Evolutionary conservation across 306 rosid genomes (phyloP), one percentile per base, ranked within the genome.

Genomic region (Pyrus bretschneideri): DNA sequence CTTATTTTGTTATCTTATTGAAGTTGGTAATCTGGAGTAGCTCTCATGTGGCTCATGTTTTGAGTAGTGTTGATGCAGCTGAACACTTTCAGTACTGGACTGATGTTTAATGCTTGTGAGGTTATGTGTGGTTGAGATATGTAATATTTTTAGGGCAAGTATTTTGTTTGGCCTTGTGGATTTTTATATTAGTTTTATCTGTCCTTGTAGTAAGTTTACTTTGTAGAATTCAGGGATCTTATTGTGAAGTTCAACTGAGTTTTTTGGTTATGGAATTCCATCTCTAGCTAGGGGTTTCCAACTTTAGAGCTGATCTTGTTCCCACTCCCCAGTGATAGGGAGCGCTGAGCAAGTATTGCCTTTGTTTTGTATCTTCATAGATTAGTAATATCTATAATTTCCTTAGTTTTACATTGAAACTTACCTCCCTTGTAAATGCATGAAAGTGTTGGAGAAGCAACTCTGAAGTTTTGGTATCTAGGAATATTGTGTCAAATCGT

Each of bases 81-180:
- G 54, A 11, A 4, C 52, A 46, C 52, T 46, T 13, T 49, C 54
- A 15, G 54, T 27, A 44, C 22, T 40, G 70, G 65, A 63, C 25
- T 19, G 22, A 13, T 25, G 19, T 7, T 38, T 70, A 40, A 64
- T 65, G 73, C 74, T 76, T 57, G 70, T 22, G 27, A 14, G 14
- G 45, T 42, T 38, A 31, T 40, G 29, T 11, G 18, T 64, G 59
- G 54, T 57, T 30, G 29, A 64, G 76, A 60, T 72, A 21, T 69
- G 19, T n/a, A 54, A 54, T 22, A 69, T 10, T 19, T 42, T 23
- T 42, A 1, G 73, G 51, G 29, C 4, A 51, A 38, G 55, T 35
- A 54, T 40, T 80, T 51, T 69, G 69, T 49, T 69, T 29, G 58
- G 60, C 65, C 83, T 51, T 61, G 59, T 62, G 52, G 63, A 42